Base-by-base conservation (phyloP, 164 flowering plant species). In the Nymphaea colorata region DNA sequence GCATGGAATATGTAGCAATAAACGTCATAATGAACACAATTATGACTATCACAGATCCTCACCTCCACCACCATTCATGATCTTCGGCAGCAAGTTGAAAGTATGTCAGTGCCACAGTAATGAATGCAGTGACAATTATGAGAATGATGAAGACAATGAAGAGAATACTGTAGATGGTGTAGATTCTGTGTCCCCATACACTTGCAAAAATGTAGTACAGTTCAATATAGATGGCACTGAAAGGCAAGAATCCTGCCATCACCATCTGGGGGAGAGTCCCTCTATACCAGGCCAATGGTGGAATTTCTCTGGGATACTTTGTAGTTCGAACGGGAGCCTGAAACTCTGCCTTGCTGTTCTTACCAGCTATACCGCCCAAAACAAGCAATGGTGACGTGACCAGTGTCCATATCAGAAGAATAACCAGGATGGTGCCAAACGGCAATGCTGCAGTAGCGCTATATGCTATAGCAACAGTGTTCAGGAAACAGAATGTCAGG, bases 31-130 rank as follows among this genome's bases (percentile, higher is more conserved):
- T 25, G 36, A 25, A 25, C 36, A 25, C 36, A 25, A 25, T 25
- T 25, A 25, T 25, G 1, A 25, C 36, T 25, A 25, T 25, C 36
- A 25, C 36, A 25, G 36, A 25, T 25, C 36, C 36, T 25, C 36
- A 79, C 81, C 81, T 79, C 82, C 82, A 79, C 82, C 82, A 79
- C 82, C 82, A 79, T 64, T 79, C 78, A 65, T 79, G 82, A 62
- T 79, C 82, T 68, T 79, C 82, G n/a, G 82, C 80, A 53, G 82
- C 80, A 64, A 79, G 80, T 70, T 79, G 82, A 65, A 79, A 79
- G 70, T 79, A 79, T 42, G 82, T 79, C 73, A 79, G 68, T 16
- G 82, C 82, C 64, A 79, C 76, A 15, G 82, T 79, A 69, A 79
- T 79, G 72, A 79, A 79, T 42, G 82, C 82, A 5, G 82, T 79